Evolutionary conservation across 805 yeast genomes (phyloP), one percentile per base, ranked within the genome.

Genomic region (Metschnikowia amazonensis): DNA sequence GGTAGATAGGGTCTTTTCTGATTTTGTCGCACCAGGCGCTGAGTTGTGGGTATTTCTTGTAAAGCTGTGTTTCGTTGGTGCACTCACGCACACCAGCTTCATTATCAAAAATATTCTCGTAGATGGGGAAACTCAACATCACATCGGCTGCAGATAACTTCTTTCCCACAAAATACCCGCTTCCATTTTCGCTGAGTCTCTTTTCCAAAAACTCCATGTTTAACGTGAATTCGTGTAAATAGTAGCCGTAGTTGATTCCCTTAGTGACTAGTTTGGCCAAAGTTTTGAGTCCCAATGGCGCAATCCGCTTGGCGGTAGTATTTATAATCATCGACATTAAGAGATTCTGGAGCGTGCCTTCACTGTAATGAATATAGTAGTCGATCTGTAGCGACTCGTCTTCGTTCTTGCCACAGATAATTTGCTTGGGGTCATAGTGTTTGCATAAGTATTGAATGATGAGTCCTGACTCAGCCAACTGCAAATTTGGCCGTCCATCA

Each of bases 391-490:
- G 72, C 37, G 63, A 62, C 17, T 74, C 79, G 5, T 69, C 67
- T 6, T 60, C 70, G 36, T 63, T 59, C 5, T 48, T 47, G 23
- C 78, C 76, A 7, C 52, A 58, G 43, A 80, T 63, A 17, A 59
- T 64, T 13, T 67, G 59, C 2, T 58, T 52, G 18, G 57, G 56
- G 54, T 83, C 87, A 55, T 73, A 81, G 48, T 78, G 64, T 18
- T 60, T 57, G 41, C 81, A 61, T 24, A 84, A 56, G 54, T 79
- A 79, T 43, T 74, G 75, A 39, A 79, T 60, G 35, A 84, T 82
- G 38, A 70, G 69, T 2, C 85, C 89, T 13, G 82, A 74, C 61
- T 84, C 92, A 9, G 80, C 80, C 36, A 81, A 46, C 47, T 62
- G 62, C 14, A 68, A 42, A 1, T 59, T 55, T 5, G 67, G 67